A percentile compares a stretch with the other conserved stretches of the same genome.
These are phyloP conservation scores for Carex cristatella DNA, from an alignment of 176 grass and related monocot species.

Conservation along the genomic window DNA sequence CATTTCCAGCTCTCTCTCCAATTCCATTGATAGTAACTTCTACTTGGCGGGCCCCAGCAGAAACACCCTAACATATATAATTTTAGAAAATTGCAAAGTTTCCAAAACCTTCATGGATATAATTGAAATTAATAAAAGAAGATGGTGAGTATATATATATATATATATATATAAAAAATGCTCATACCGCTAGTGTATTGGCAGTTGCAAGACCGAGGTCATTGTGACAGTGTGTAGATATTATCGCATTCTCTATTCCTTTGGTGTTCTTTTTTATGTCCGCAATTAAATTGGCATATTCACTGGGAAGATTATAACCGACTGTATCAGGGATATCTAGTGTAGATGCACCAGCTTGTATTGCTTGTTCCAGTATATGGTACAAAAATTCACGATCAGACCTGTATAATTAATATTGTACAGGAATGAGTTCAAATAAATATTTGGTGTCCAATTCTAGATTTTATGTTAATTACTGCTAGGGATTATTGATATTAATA, in stretches of 20 bases:
- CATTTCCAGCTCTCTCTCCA: constrained; percentile 96
- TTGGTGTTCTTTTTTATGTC: constrained; percentile 84
- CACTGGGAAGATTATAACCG: constrained; percentile 70
- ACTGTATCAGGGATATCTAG: constrained; percentile 91
- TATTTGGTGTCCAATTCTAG: too few species aligned
- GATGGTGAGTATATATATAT: too few species aligned
- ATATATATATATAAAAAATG: too few species aligned
- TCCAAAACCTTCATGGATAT: neutral
- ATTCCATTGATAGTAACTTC: constrained; percentile 98
- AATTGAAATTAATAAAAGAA: neutral
- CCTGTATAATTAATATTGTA: constrained; percentile 29
- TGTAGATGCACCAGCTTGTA: constrained; percentile 89
- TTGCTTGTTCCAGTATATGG: constrained; percentile 80
- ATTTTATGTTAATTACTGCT: too few species aligned
- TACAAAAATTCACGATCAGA: constrained; percentile 78
- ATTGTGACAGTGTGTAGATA: constrained; percentile 96
- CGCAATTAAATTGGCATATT: constrained; percentile 80
- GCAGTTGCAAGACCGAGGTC: constrained; percentile 92
- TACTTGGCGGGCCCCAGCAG: constrained; percentile 74
- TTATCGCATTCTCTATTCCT: constrained; percentile 79
- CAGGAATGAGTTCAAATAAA: too few species aligned
- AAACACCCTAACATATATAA: constrained; percentile 59
- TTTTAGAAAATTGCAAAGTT: constrained; percentile 39
- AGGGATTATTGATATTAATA: too few species aligned
- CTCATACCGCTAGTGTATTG: constrained; percentile 70